A percentile compares a stretch with the other conserved stretches of the same genome.
Evolutionary conservation across 2,329 filamentous ascomycete genomes (phyloP).

Genomic region (Venturia pyrina): DNA sequence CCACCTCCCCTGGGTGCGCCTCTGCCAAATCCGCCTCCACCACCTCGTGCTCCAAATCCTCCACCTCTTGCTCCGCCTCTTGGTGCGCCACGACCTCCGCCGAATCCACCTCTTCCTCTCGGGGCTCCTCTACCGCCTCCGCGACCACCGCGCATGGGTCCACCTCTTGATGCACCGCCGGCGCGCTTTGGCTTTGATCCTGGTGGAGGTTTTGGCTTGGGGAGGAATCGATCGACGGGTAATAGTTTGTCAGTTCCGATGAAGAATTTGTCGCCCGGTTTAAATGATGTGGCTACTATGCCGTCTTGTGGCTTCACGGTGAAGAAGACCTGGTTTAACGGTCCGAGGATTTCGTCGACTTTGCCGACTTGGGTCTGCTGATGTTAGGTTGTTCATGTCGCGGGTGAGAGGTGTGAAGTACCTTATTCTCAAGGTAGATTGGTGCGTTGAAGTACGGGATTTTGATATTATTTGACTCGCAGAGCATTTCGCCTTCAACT

Average conservation of each 20-base stretch:
- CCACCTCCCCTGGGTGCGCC: slow-evolving; percentile 26
- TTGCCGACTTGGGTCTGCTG: slow-evolving; percentile 75
- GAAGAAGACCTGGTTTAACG: slow-evolving; percentile 97
- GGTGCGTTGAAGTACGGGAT: slow-evolving; percentile 98
- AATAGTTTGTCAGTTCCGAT: slow-evolving; percentile 91
- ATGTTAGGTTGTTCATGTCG: slow-evolving; percentile 17
- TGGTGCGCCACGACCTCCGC: slow-evolving; percentile 27
- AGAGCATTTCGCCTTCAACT: slow-evolving; percentile 96
- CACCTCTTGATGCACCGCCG: slow-evolving; percentile 47
- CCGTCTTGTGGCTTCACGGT: slow-evolving; percentile 96
- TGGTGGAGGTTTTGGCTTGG: slow-evolving; percentile 71
- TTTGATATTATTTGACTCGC: slow-evolving; percentile 89
- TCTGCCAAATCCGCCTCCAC: slow-evolving; percentile 25
- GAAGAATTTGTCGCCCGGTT: slow-evolving; percentile 93
- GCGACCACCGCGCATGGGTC: slow-evolving; percentile 29
- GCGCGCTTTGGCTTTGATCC: slow-evolving; percentile 57
- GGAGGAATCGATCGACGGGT: slow-evolving; percentile 89
- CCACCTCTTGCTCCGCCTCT: slow-evolving; percentile 37
- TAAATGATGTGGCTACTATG: slow-evolving; percentile 90
- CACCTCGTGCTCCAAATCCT: slow-evolving; percentile 44
- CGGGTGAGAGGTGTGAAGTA: slow-evolving; percentile 23
- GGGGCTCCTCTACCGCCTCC: slow-evolving; percentile 30
- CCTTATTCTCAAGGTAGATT: slow-evolving; percentile 98
- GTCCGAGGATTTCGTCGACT: slow-evolving; percentile 94
- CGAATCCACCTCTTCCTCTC: slow-evolving; percentile 27